phyloP scores from a whole-genome alignment of 179 eudicot species.

The Beta corolliflora region DNA sequence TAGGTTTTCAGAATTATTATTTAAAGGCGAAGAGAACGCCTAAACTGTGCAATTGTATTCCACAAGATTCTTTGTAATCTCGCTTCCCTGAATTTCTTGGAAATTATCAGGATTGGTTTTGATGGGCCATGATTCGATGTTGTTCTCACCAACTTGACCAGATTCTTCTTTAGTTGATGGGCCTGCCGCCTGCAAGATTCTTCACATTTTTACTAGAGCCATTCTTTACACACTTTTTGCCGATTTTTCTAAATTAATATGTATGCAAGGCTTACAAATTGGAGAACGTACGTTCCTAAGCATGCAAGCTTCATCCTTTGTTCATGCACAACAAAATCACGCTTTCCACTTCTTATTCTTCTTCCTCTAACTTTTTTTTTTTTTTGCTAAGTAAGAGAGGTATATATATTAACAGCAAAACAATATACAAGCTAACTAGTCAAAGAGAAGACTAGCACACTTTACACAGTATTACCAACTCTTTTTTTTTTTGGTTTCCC shows the following conservation, averaged over 20 bases:
- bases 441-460: no score
- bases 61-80: slow-evolving; percentile 38
- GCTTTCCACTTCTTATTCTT: not conserved
- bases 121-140: slow-evolving; percentile 47
- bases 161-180: slow-evolving; percentile 40
- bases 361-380: not conserved
- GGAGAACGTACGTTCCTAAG: slow-evolving; percentile 14
- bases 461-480: no score
- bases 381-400: not conserved
- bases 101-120: slow-evolving; percentile 44
- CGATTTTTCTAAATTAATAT: not conserved
- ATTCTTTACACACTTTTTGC: slow-evolving; percentile 22
- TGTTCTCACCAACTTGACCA: slow-evolving; percentile 52
- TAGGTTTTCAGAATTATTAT: no score
- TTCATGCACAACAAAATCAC: not conserved
- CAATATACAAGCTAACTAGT: no score
- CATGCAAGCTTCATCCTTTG: slow-evolving; percentile 3
- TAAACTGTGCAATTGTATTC: slow-evolving; percentile 25
- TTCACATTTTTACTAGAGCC: slow-evolving; percentile 25
- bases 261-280: slow-evolving; percentile 6
- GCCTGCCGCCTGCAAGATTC: slow-evolving; percentile 40
- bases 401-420: no score
- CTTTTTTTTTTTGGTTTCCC: no score
- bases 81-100: slow-evolving; percentile 29
- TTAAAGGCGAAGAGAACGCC: no score